These are phyloP conservation scores for Corinectria fuckeliana DNA, from an alignment of 2,329 filamentous ascomycete genomes.

Conservation along the genomic window DNA sequence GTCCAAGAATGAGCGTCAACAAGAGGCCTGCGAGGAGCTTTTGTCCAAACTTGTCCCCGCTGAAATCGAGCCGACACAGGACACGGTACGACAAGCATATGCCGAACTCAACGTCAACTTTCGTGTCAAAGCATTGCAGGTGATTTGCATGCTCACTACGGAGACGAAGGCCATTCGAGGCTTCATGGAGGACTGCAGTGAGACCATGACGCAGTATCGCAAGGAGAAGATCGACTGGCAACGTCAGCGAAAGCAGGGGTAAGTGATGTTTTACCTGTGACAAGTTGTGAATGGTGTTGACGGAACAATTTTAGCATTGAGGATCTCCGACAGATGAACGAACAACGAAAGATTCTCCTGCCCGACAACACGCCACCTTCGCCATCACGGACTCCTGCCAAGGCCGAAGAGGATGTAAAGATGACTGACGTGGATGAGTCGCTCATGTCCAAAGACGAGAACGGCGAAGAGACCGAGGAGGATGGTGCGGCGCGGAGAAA, in stretches of 20 bases:
- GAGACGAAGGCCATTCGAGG: constrained; percentile 85
- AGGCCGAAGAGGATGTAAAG: constrained; percentile 64
- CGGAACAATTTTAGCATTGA: constrained; percentile 60
- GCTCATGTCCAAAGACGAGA: constrained; percentile 59
- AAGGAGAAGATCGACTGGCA: constrained; percentile 97
- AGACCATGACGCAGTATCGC: constrained; percentile 91
- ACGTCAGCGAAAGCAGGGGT: constrained; percentile 73
- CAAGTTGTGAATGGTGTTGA: constrained; percentile 6
- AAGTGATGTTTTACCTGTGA: constrained; percentile 47
- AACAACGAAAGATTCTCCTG: constrained; percentile 74
- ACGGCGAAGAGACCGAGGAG: constrained; percentile 72
- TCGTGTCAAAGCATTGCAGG: constrained; percentile 80
- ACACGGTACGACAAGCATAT: constrained; percentile 78
- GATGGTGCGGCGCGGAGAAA: constrained; percentile 62
- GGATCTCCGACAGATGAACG: constrained; percentile 73
- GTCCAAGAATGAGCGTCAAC: constrained; percentile 74
- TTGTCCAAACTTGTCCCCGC: constrained; percentile 82
- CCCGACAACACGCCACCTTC: constrained; percentile 75
- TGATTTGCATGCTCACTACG: constrained; percentile 83
- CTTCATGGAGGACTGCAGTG: constrained; percentile 90
- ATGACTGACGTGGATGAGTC: constrained; percentile 71
- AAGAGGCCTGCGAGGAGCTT: constrained; percentile 78
- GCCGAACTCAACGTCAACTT: constrained; percentile 80
- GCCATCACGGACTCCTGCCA: constrained; percentile 57
- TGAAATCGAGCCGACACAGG: constrained; percentile 74